These are phyloP conservation scores for Fusarium solani-melongenae DNA, from an alignment of 2,329 filamentous ascomycete genomes.

Conservation along the genomic window DNA sequence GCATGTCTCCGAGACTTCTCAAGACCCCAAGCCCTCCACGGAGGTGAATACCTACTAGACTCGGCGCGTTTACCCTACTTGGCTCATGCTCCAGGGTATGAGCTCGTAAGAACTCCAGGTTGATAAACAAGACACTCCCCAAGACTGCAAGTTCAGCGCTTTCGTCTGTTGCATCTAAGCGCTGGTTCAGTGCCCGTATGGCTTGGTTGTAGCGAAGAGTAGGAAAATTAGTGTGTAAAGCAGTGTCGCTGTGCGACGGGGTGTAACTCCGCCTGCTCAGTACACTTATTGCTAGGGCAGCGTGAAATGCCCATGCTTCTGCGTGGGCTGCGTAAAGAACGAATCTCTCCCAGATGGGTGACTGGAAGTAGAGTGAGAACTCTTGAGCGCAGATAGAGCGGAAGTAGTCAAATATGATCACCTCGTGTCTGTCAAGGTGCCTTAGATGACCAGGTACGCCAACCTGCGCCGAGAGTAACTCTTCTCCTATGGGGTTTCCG, in stretches of 20 bases:
- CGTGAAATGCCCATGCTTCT: constrained; percentile 4
- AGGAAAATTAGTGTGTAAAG: not conserved
- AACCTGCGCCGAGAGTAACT: not conserved
- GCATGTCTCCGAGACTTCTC: not conserved
- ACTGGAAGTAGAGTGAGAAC: constrained; percentile 6
- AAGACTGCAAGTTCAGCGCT: constrained; percentile 3
- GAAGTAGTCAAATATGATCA: constrained; percentile 1
- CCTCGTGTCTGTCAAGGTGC: not conserved
- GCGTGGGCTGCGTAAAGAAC: not conserved
- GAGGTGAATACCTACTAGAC: not conserved
- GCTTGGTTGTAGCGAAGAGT: constrained; percentile 1
- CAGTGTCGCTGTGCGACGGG: not conserved
- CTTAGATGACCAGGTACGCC: not conserved
- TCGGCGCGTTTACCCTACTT: not conserved
- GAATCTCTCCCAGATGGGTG: not conserved
- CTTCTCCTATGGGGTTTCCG: not conserved
- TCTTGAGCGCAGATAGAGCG: constrained; percentile 15
- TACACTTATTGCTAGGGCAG: constrained; percentile 1
- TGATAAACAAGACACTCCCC: constrained; percentile 9
- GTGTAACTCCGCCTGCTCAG: not conserved
- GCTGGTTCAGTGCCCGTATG: not conserved
- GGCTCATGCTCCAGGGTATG: not conserved
- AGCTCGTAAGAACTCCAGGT: constrained; percentile 4
- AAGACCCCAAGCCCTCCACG: not conserved
- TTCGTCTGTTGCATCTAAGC: not conserved